Conservation (phyloP, 208 protist genomes). For the Leishmania major region DNA sequence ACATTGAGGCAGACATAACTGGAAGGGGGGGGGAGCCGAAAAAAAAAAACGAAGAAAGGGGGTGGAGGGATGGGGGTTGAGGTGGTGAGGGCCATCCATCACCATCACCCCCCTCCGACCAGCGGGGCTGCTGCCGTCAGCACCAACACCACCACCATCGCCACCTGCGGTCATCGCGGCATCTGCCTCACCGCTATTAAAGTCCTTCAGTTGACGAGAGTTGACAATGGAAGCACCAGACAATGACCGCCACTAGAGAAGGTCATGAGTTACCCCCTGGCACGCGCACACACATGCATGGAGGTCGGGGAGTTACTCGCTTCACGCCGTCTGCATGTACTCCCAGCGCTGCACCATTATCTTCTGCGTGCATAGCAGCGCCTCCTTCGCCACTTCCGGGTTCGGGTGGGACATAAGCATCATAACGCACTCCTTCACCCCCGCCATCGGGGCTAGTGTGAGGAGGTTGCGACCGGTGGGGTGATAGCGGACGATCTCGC, state of each 20-base stretch:
- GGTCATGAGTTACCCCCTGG: neutral
- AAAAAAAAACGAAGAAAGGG: neutral
- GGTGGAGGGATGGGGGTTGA: neutral
- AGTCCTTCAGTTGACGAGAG: neutral
- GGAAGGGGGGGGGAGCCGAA: neutral
- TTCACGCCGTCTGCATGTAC: slow-evolving; percentile 70
- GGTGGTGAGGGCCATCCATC: neutral
- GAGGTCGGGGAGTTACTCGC: no score
- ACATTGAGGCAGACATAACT: neutral
- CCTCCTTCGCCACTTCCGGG: slow-evolving; percentile 86
- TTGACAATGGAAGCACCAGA: neutral
- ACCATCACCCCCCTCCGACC: neutral
- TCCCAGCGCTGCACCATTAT: slow-evolving; percentile 95
- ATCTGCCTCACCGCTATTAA: neutral
- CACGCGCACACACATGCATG: neutral
- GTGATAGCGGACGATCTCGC: slow-evolving; percentile 93
- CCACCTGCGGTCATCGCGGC: neutral
- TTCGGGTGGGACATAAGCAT: slow-evolving; percentile 82
- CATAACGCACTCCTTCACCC: slow-evolving; percentile 90
- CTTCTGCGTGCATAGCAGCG: slow-evolving; percentile 92
- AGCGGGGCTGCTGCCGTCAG: neutral
- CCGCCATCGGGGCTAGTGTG: slow-evolving; percentile 56
- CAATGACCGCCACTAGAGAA: neutral
- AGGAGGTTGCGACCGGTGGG: slow-evolving; percentile 84
- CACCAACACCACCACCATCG: neutral